Evolutionary conservation across 2,329 filamentous ascomycete genomes (phyloP).

Genomic region (Penicillium brasilianum): DNA sequence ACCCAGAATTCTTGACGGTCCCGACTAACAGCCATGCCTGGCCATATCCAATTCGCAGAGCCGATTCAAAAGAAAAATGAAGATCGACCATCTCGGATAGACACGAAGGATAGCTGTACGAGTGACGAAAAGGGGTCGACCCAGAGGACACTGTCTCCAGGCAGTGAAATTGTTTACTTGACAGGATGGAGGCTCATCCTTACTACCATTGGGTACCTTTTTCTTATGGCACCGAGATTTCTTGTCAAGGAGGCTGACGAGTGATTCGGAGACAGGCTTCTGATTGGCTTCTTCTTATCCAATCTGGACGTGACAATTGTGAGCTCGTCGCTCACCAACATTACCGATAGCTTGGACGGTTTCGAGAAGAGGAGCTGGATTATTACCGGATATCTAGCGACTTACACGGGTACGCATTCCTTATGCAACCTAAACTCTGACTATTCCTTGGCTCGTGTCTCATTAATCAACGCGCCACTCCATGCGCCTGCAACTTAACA

Average conservation of each 20-base stretch:
- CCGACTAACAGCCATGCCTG: constrained; percentile 23
- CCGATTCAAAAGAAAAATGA: constrained; percentile 12
- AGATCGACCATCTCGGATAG: neutral
- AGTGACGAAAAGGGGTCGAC: constrained; percentile 29
- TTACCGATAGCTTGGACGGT: constrained; percentile 40
- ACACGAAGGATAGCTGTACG: neutral
- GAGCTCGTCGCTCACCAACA: constrained; percentile 42
- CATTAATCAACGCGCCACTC: neutral
- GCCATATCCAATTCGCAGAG: constrained; percentile 30
- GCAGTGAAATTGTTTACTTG: constrained; percentile 32
- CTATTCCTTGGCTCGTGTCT: neutral
- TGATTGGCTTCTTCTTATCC: constrained; percentile 39
- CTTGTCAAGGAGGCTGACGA: constrained; percentile 11
- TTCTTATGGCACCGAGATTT: neutral
- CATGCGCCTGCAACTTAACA: neutral
- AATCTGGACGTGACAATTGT: constrained; percentile 44
- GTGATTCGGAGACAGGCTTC: constrained; percentile 22
- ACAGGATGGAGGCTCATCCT: constrained; percentile 32
- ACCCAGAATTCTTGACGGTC: constrained; percentile 16
- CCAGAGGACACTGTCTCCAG: constrained; percentile 28
- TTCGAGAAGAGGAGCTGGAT: constrained; percentile 44
- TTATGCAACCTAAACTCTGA: neutral
- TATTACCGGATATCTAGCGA: constrained; percentile 42
- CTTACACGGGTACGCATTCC: constrained; percentile 37
- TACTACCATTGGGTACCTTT: constrained; percentile 29